These are phyloP conservation scores for Edaphochlamys debaryana DNA, from an alignment of 139 green algal genomes.

Conservation along the genomic window DNA sequence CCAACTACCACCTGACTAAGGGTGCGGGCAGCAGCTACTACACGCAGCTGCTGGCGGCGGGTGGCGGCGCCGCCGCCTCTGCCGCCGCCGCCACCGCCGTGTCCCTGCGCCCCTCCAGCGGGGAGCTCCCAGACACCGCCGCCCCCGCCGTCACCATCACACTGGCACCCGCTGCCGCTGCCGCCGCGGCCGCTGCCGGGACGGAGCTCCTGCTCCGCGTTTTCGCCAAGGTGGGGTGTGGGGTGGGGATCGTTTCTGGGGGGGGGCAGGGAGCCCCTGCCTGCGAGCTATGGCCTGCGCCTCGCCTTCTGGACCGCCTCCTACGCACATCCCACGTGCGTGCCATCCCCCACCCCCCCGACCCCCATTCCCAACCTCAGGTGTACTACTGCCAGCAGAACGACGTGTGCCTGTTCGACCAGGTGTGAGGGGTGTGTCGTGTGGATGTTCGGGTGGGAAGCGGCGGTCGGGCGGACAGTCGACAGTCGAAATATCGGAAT, in stretches of 20 bases:
- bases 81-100: constrained; percentile 4
- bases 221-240: constrained; percentile 47
- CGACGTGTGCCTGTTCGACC: constrained; percentile 80
- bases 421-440: constrained; percentile 38
- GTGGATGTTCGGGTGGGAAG: neutral
- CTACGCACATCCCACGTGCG: too few relatives aligned
- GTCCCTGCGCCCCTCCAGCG: constrained; percentile 9
- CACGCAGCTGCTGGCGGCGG: constrained; percentile 19
- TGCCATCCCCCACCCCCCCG: too few relatives aligned
- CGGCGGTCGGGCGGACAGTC: too few relatives aligned
- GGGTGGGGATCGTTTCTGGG: too few relatives aligned
- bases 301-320: too few relatives aligned
- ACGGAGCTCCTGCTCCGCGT: constrained; percentile 39
- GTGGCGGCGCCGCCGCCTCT: neutral
- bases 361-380: too few relatives aligned
- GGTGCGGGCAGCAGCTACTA: constrained; percentile 64
- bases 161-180: neutral
- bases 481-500: neutral
- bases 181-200: neutral
- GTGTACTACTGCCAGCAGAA: constrained; percentile 84
- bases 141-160: constrained; percentile 10
- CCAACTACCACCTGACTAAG: constrained; percentile 71
- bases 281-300: too few relatives aligned
- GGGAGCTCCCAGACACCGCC: constrained; percentile 1
- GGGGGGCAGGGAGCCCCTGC: too few relatives aligned